Conservation (phyloP, 192 early-diverging fungal genomes). For the Dimargaris cristalligena region DNA sequence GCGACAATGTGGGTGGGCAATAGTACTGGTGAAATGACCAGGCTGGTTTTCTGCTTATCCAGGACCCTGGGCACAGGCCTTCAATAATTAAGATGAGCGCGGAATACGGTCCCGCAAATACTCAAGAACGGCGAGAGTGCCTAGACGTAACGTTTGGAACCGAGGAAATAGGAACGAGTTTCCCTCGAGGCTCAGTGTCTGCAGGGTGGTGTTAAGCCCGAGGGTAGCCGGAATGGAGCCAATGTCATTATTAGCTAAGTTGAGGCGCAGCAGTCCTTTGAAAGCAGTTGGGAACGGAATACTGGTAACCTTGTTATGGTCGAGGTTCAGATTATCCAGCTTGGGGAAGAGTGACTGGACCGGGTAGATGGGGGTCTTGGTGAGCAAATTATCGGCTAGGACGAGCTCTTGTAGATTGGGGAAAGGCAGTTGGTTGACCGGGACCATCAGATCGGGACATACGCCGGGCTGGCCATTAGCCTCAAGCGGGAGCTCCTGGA, state of each 20-base stretch:
- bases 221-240: conserved; percentile 29
- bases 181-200: conserved; percentile 27
- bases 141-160: conserved; percentile 28
- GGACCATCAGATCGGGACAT: neutral
- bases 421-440: conserved; percentile 16
- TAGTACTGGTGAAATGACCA: too few species aligned
- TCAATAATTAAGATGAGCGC: conserved; percentile 7
- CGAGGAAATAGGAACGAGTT: conserved; percentile 38
- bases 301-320: conserved; percentile 24
- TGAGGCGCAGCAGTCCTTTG: conserved; percentile 22
- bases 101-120: conserved; percentile 31
- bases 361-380: conserved; percentile 13
- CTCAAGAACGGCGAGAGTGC: conserved; percentile 35
- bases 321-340: conserved; percentile 21
- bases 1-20: too few species aligned
- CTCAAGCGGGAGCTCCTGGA: too few species aligned
- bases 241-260: conserved; percentile 40
- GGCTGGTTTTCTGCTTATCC: too few species aligned
- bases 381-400: conserved; percentile 13
- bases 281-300: conserved; percentile 19
- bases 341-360: conserved; percentile 25
- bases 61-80: too few species aligned
- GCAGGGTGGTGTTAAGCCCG: conserved; percentile 26
- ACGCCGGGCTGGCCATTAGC: conserved; percentile 2
- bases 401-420: conserved; percentile 25